A percentile compares a stretch with the other conserved stretches of the same genome.
Conservation (phyloP, 1,139 yeast genomes). For the Suhomyces kunorum region DNA sequence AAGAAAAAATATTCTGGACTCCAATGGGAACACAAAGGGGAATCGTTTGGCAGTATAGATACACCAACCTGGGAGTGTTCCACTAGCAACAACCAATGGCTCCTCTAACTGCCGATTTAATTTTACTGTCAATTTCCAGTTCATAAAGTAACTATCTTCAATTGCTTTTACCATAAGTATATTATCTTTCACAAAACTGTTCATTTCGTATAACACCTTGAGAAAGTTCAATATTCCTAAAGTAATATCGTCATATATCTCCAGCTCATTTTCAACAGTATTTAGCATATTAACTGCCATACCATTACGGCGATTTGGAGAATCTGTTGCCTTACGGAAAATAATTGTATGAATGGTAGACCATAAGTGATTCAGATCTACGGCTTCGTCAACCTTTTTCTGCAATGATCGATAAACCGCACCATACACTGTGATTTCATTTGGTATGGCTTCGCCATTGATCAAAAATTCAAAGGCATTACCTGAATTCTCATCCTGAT, state of each 20-base stretch:
- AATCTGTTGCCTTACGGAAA: constrained; percentile 43
- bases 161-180: constrained; percentile 22
- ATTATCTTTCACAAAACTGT: constrained; percentile 34
- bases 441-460: constrained; percentile 62
- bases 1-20: constrained; percentile 72
- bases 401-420: constrained; percentile 64
- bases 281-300: constrained; percentile 17
- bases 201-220: constrained; percentile 52
- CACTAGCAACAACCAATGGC: constrained; percentile 85
- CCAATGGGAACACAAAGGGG: constrained; percentile 85
- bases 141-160: constrained; percentile 56
- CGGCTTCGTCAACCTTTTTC: constrained; percentile 36
- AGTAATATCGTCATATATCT: constrained; percentile 46
- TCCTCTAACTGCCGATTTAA: constrained; percentile 87
- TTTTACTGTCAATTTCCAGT: constrained; percentile 84
- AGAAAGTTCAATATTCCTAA: constrained; percentile 57
- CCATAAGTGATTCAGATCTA: constrained; percentile 61
- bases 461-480: constrained; percentile 61
- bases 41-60: constrained; percentile 67
- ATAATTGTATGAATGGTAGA: constrained; percentile 52
- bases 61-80: constrained; percentile 85
- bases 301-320: constrained; percentile 19
- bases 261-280: constrained; percentile 35
- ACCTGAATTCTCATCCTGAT: constrained; percentile 15
- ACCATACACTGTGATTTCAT: constrained; percentile 77